These are phyloP conservation scores for Paramecium caudatum DNA, from an alignment of 73 alveolate genomes.

Conservation along the genomic window DNA sequence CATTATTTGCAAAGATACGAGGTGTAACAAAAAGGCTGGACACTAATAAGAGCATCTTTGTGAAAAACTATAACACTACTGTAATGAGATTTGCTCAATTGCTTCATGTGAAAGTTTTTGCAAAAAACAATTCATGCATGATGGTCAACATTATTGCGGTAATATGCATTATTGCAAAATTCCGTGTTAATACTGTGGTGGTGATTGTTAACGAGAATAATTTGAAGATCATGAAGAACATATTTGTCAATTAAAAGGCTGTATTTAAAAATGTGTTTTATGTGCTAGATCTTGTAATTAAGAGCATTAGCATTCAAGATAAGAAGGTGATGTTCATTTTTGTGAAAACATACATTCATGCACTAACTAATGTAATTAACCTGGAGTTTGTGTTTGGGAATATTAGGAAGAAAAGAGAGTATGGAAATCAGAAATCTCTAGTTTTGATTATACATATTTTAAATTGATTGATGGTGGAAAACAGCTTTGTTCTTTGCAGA, in stretches of 20 bases:
- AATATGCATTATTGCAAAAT: neutral
- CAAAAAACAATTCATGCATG: slow-evolving; percentile 7
- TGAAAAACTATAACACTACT: neutral
- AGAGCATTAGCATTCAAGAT: neutral
- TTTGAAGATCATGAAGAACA: neutral
- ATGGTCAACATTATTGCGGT: neutral
- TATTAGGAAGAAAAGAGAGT: neutral
- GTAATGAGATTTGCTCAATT: neutral
- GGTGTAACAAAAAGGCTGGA: neutral
- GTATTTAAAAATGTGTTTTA: neutral
- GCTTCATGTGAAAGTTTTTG: neutral
- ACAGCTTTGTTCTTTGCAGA: neutral
- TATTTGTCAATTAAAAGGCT: neutral
- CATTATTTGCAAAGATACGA: neutral
- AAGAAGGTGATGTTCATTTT: neutral
- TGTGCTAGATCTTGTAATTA: neutral
- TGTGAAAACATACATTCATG: slow-evolving; percentile 1
- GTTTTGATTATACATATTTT: neutral
- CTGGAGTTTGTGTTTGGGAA: neutral
- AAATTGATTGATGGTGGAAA: neutral
- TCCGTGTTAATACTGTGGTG: neutral
- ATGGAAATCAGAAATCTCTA: neutral
- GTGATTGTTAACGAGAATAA: neutral
- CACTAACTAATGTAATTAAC: neutral
- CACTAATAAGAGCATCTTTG: slow-evolving; percentile 22